A percentile compares a stretch with the other conserved stretches of the same genome.
These are phyloP conservation scores for Copromyces sp. DNA, from an alignment of 495 filamentous ascomycete genomes.

Conservation along the genomic window DNA sequence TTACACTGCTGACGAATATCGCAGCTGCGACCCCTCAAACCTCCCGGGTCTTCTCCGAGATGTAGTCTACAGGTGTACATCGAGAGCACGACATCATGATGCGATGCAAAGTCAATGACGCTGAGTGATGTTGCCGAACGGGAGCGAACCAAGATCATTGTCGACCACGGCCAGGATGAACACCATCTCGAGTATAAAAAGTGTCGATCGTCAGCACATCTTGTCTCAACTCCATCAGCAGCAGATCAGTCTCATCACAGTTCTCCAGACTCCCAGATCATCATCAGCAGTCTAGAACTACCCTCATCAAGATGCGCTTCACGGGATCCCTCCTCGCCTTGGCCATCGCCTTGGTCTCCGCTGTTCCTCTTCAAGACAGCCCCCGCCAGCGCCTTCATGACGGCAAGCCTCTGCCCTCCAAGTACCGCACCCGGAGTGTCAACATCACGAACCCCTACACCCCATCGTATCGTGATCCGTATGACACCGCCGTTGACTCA, in stretches of 20 bases:
- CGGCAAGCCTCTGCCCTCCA: conserved; percentile 33
- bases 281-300: neutral
- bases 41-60: neutral
- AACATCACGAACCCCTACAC: conserved; percentile 32
- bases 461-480: conserved; percentile 32
- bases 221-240: neutral
- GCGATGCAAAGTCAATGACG: neutral
- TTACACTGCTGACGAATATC: neutral
- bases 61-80: neutral
- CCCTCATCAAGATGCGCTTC: conserved; percentile 25
- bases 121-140: neutral
- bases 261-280: neutral
- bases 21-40: neutral
- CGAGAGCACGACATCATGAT: neutral
- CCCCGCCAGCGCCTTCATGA: conserved; percentile 40
- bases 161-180: neutral
- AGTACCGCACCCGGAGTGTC: conserved; percentile 22
- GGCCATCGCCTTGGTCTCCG: conserved; percentile 23
- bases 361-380: conserved; percentile 39
- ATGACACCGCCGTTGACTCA: conserved; percentile 43
- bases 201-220: neutral
- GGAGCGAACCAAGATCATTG: neutral
- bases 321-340: conserved; percentile 15
- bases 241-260: neutral
- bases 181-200: neutral